Conservation (phyloP, 495 filamentous ascomycete species). For the Pyronema omphalodes region DNA sequence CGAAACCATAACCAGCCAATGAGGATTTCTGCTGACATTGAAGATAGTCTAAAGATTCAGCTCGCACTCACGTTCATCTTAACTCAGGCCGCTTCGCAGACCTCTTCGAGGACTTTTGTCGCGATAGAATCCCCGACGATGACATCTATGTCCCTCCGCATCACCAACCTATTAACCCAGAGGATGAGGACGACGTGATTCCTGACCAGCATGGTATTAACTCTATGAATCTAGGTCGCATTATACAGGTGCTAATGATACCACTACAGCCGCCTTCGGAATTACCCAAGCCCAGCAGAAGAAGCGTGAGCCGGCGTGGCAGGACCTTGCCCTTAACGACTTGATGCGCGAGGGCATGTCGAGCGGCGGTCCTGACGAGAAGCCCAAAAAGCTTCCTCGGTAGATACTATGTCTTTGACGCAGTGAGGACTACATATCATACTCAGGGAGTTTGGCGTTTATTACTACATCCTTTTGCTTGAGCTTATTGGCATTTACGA, state of each 20-base stretch:
- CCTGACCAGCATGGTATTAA: slow-evolving; percentile 60
- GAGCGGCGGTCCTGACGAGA: neutral
- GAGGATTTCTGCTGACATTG: neutral
- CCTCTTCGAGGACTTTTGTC: slow-evolving; percentile 76
- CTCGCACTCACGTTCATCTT: slow-evolving; percentile 77
- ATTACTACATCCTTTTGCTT: no score
- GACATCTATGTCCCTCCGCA: slow-evolving; percentile 77
- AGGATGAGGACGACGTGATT: slow-evolving; percentile 93
- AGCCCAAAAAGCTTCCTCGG: neutral
- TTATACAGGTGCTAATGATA: neutral
- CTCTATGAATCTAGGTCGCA: neutral
- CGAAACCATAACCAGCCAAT: neutral
- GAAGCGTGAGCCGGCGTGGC: slow-evolving; percentile 56
- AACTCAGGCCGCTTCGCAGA: slow-evolving; percentile 62
- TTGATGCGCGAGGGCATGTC: slow-evolving; percentile 24
- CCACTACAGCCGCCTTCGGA: slow-evolving; percentile 56
- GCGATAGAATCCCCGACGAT: slow-evolving; percentile 45
- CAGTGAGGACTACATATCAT: no score
- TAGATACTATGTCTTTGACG: neutral
- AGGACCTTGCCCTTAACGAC: slow-evolving; percentile 61
- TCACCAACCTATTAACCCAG: slow-evolving; percentile 81
- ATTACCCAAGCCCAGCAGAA: slow-evolving; percentile 72
- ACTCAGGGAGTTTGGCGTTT: no score
- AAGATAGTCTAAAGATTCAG: slow-evolving; percentile 54
- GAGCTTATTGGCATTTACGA: no score